Evolutionary conservation across 345 rosid genomes (phyloP), one percentile per base, ranked within the genome.

Genomic region (Cardamine occulta): DNA sequence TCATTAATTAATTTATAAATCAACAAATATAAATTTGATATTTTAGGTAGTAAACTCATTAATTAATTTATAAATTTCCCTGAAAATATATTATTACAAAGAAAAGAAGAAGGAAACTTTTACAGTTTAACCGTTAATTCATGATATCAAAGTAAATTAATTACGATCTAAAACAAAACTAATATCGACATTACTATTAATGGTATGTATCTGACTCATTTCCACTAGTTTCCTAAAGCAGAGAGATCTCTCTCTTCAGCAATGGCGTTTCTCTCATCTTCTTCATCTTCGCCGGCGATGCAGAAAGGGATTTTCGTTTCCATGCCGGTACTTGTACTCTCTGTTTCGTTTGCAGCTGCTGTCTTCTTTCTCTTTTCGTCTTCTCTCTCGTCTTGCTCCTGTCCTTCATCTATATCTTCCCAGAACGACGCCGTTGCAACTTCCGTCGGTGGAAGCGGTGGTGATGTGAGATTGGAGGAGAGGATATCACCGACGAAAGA

Each of bases 311-410:
- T 90, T 4, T 79, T 89, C 17, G 78, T 92, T 1, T 80, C 91
- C 11, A 83, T 92, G 4, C 97, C 97, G 1, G 86, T 86, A 18
- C 82, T 92, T 18, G 88, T 88, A 8, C 86, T 95, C 59, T 68
- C 88, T 0, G 89, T 85, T 19, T 85, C 94, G 3, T 86, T 66
- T 4, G 94, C 88, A 7, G 88, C 95, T 39, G 72, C 83, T 64
- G 80, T 84, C 73, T 76, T 91, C 28, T 87, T 90, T 87, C 85
- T 96, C 81, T 89, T 96, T 67, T 76, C 89, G 19, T 90, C 94
- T 63, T 86, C 96, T 37, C 85, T 87, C 49, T 87, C 97, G 24
- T 77, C 90, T 4, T 91, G 93, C 70, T 67, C 82, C 1, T 93
- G 91, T 57, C 83, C 93, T 48, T 8, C 84, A 12, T 54, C 89